Percentiles rank a stretch among this genome's conserved stretches.
Evolutionary conservation across 331 rosid genomes (phyloP).

Genomic region (Phaseolus coccineus): DNA sequence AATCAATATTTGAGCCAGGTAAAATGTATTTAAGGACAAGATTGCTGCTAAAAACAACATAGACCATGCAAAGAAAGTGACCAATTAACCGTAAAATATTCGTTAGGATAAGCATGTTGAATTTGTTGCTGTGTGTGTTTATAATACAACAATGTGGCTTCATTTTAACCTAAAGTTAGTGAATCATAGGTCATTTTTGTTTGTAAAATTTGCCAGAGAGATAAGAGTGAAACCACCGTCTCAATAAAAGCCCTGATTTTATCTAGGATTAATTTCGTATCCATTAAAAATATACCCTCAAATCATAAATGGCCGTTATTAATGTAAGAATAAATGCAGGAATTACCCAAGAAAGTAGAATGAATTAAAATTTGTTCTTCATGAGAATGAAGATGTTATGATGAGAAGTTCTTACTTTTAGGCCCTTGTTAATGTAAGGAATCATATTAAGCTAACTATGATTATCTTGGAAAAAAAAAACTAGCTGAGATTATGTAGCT

Average conservation of each 20-base stretch:
- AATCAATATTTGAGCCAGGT: neutral
- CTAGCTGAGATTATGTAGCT: neutral
- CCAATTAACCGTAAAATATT: neutral
- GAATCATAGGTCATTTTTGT: neutral
- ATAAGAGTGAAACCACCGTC: neutral
- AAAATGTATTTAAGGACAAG: neutral
- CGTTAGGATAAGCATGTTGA: neutral
- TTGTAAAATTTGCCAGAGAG: neutral
- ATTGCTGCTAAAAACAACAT: neutral
- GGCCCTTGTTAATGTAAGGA: neutral
- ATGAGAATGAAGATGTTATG: neutral
- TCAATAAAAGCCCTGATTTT: conserved; percentile 1
- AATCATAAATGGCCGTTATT: neutral
- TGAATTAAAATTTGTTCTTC: neutral
- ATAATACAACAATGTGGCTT: conserved; percentile 18
- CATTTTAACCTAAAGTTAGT: neutral
- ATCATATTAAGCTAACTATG: neutral
- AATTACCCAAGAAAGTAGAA: neutral
- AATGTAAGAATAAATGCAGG: neutral
- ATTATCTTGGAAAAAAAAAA: neutral
- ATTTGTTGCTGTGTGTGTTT: neutral
- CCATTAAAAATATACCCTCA: neutral
- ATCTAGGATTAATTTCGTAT: neutral
- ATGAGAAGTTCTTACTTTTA: neutral
- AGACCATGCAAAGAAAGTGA: neutral